These are phyloP conservation scores for Tilletia walkeri DNA, from an alignment of 1,284 basidiomycete species.

Conservation along the genomic window DNA sequence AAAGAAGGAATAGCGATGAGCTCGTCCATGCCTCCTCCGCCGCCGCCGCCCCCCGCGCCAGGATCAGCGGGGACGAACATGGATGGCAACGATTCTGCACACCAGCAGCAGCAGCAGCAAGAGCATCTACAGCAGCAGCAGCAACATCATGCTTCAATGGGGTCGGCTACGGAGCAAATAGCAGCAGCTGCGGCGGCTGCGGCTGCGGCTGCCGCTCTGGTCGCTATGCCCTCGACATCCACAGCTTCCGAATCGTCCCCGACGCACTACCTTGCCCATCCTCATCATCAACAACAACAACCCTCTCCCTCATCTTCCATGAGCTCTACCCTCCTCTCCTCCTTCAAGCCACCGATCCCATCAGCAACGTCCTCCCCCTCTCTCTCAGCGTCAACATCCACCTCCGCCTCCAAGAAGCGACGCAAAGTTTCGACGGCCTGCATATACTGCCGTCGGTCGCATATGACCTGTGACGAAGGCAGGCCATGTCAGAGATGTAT, in stretches of 20 bases:
- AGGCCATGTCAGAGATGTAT: conserved; percentile 57
- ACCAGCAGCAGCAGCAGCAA: too few species aligned
- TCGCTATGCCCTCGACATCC: conserved; percentile 7
- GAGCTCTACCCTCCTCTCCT: background rate
- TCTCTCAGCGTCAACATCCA: background rate
- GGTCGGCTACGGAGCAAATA: too few species aligned
- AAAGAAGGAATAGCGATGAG: too few species aligned
- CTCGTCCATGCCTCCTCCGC: too few species aligned
- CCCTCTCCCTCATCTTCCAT: background rate
- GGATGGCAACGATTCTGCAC: too few species aligned
- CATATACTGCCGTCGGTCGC: conserved; percentile 85
- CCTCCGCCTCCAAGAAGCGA: conserved; percentile 36
- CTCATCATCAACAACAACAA: background rate
- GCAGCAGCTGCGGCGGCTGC: background rate
- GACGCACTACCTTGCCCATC: background rate
- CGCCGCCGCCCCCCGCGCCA: too few species aligned
- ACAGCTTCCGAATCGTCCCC: background rate
- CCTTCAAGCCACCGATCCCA: background rate
- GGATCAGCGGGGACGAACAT: too few species aligned
- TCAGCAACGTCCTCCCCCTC: background rate
- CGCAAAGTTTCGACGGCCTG: conserved; percentile 65
- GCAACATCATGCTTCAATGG: too few species aligned
- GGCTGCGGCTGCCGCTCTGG: conserved; percentile 2
- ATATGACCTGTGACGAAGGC: conserved; percentile 63
- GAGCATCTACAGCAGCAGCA: too few species aligned